Percentiles rank a stretch among this genome's conserved stretches.
Conservation (phyloP, 2,329 filamentous ascomycete species). For the Zopfia rhizophila region DNA sequence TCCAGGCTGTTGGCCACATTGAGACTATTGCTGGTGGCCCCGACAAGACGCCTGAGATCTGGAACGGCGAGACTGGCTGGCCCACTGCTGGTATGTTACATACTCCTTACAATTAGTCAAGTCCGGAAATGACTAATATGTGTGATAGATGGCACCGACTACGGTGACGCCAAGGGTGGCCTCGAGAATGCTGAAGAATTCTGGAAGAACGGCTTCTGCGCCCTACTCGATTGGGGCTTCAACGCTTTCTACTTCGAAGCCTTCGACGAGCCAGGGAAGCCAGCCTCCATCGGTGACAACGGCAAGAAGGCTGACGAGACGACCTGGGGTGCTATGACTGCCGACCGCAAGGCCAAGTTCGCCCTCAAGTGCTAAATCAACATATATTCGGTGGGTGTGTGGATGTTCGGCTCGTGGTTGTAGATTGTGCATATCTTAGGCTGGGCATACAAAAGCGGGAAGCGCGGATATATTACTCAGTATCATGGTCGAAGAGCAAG, state of each 20-base stretch:
- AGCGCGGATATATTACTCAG: no score
- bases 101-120: constrained; percentile 6
- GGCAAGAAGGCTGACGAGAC: constrained; percentile 71
- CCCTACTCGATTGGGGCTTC: constrained; percentile 71
- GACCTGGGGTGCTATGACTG: constrained; percentile 75
- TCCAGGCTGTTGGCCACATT: constrained; percentile 71
- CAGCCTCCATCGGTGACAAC: constrained; percentile 69
- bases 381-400: not conserved
- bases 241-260: constrained; percentile 80
- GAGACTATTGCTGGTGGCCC: constrained; percentile 66
- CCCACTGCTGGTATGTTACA: constrained; percentile 60
- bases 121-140: constrained; percentile 21
- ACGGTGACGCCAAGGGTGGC: constrained; percentile 69
- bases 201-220: constrained; percentile 71
- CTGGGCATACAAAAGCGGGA: no score
- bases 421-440: no score
- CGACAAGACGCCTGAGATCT: constrained; percentile 68
- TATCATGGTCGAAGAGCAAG: no score
- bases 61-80: constrained; percentile 77
- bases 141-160: constrained; percentile 67
- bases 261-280: constrained; percentile 79
- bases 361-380: constrained; percentile 57
- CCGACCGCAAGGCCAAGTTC: constrained; percentile 68
- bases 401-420: no score
- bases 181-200: constrained; percentile 68